phyloP scores from a whole-genome alignment of 192 early-diverging fungal genomes.

The Jimgerdemannia flammicorona region DNA sequence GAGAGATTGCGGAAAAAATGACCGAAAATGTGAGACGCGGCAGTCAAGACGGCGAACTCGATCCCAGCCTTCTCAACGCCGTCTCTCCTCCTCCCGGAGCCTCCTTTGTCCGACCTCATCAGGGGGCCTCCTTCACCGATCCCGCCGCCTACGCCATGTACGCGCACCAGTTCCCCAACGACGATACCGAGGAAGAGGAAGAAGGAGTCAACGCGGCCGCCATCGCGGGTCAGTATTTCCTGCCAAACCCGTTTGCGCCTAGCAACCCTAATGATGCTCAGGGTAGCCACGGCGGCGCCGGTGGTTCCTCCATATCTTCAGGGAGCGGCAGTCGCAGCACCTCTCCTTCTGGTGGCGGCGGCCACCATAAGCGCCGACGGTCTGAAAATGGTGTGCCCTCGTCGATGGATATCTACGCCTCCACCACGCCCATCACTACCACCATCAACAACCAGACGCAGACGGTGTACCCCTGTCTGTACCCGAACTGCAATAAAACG shows the following conservation, averaged over 20 bases:
- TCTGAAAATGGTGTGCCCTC: background rate
- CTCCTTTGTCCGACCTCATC: conserved; percentile 2
- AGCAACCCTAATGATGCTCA: conserved; percentile 7
- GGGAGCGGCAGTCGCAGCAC: conserved; percentile 6
- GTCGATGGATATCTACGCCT: conserved; percentile 26
- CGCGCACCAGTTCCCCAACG: conserved; percentile 20
- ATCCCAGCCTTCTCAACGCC: conserved; percentile 7
- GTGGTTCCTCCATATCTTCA: conserved; percentile 1
- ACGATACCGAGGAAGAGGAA: background rate
- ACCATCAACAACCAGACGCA: conserved; percentile 16
- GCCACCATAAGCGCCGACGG: background rate
- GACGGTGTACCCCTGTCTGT: conserved; percentile 44
- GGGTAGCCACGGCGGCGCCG: conserved; percentile 15
- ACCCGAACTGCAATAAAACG: conserved; percentile 74
- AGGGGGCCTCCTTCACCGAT: conserved; percentile 15
- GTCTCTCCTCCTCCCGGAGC: conserved; percentile 4
- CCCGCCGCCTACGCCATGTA: conserved; percentile 23
- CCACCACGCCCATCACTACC: conserved; percentile 12
- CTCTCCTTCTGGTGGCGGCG: conserved; percentile 1
- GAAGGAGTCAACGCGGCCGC: conserved; percentile 5
- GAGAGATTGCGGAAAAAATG: conserved; percentile 21
- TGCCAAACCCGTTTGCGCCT: conserved; percentile 16
- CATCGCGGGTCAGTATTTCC: conserved; percentile 12
- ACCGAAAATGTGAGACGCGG: conserved; percentile 22
- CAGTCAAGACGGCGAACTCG: conserved; percentile 6